Evolutionary conservation across 495 filamentous ascomycete genomes (phyloP).

Genomic region (Aspergillus conjunctus): DNA sequence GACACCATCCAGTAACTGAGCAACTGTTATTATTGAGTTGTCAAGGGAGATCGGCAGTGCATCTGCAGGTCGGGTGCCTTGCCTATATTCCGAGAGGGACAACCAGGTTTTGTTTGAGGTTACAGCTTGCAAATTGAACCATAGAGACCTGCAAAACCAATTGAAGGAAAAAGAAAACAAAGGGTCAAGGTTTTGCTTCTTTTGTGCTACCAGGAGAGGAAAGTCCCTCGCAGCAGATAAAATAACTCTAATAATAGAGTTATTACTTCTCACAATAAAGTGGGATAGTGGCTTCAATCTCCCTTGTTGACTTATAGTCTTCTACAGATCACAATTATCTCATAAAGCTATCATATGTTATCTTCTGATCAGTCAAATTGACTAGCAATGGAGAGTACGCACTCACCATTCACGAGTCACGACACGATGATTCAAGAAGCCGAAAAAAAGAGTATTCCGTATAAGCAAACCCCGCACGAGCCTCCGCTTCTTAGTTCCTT

Average conservation of each 20-base stretch:
- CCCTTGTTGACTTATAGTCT: not conserved
- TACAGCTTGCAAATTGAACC: too few relatives aligned
- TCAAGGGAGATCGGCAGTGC: conserved; percentile 4
- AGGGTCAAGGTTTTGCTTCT: too few relatives aligned
- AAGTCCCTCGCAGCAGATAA: not conserved
- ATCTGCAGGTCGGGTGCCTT: conserved; percentile 1
- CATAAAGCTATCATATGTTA: not conserved
- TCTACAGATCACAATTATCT: conserved; percentile 1
- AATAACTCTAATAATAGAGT: not conserved
- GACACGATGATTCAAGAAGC: not conserved
- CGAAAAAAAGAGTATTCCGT: not conserved
- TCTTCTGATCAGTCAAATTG: conserved; percentile 2
- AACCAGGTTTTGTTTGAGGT: not conserved
- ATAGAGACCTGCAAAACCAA: too few relatives aligned
- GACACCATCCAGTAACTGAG: too few relatives aligned
- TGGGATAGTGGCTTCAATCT: not conserved
- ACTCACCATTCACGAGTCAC: too few relatives aligned
- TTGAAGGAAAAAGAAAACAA: too few relatives aligned
- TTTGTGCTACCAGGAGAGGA: not conserved
- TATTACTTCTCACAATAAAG: not conserved
- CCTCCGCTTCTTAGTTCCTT: not conserved
- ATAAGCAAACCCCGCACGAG: not conserved
- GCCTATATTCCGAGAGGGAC: not conserved
- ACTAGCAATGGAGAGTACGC: not conserved
- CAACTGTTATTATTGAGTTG: not conserved